Base-by-base conservation (phyloP, 768 basidiomycete genomes). In the Kwoniella europaea region DNA sequence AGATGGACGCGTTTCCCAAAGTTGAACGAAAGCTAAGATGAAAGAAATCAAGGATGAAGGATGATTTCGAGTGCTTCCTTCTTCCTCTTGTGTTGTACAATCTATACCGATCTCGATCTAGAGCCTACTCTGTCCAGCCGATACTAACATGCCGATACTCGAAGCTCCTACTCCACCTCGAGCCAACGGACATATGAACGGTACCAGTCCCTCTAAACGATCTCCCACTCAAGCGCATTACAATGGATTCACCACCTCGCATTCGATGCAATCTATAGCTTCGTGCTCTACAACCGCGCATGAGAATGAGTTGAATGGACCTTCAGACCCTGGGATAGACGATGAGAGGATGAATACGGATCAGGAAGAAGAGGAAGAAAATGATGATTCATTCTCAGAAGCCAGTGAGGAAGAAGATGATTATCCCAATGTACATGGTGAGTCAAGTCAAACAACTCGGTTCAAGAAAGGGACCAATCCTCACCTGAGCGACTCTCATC, bases 391-490 rank as follows among this genome's bases (percentile, higher is more conserved):
- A 4, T 29, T 9, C 6, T 35, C 64, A 5, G 69, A 66, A 35
- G 24, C 13, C 3, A 58, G 65, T 15, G 68, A 58, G 12, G 68
- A 56, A 4, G 62, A 35, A 18, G 63, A 66, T 10, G 35, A 57
- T 9, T 61, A 27, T n/a, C 52, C 53, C 5, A 64, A 61, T 15
- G 58, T 65, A 7, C 69, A 71, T 44, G 57, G 69, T 70, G 18
- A 35, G 35, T 7, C 4, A 4, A 35, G 3, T 35, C 7, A 6
- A 35, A 1, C 35, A 4, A 35, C 35, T 35, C 35, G 35, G 35
- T 35, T 4, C 35, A 35, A 35, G 35, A 9, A 35, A 35, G 35
- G 35, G 7, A 35, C 29, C 35, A 35, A 35, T 35, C 4, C 35
- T 35, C 0, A 35, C 7, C 6, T 35, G 35, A 35, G 0, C 7